Base-by-base conservation (phyloP, 352 stramenopile species). In the Globisporangium alternatum region DNA sequence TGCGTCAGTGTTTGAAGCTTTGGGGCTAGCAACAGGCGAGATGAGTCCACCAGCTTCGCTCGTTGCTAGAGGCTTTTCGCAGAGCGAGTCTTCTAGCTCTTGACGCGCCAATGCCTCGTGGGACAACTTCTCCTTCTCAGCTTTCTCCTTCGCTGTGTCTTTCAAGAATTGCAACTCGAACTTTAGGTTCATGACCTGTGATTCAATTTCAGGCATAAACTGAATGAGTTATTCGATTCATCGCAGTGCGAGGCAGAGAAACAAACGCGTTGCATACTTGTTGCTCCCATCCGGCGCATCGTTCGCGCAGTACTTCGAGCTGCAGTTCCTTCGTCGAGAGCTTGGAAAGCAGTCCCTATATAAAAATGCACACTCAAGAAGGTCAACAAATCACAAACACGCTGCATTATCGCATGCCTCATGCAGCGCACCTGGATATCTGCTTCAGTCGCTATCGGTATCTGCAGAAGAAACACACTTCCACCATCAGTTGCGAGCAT, bases 111-210 rank as follows among this genome's bases (percentile, higher is more conserved):
- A 45, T 21, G 33, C 28, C 35, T 67, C 54, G 6, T 65, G 62
- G 12, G 47, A 44, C 1, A 21, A 13, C 47, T 30, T 66, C 25
- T 64, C 64, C 25, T 45, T 35, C 33, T 80, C 75, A 6, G 68
- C 65, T 49, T 69, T 66, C 44, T 81, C 74, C 51, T 72, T 71
- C 8, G 58, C 39, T 15, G 60, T 43, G 59, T 81, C 66, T 48
- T 75, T 74, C 30, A 82, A 13, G 4, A 69, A 76, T 51, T 84
- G 74, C 4, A 84, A 41, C 60, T 84, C 76, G 63, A 84, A 84
- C 47, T 84, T 84, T 17, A 84, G 55, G 30, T 80, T 66, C 15
- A 84, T 81, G 0, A 84, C 71, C 70, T 83, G 41, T 4, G 19
- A 45, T 15, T 3, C 56, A 53, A 70, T 62, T n/a, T 41, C 21